phyloP scores from a whole-genome alignment of 768 basidiomycete species.

The Trametes villosa region DNA sequence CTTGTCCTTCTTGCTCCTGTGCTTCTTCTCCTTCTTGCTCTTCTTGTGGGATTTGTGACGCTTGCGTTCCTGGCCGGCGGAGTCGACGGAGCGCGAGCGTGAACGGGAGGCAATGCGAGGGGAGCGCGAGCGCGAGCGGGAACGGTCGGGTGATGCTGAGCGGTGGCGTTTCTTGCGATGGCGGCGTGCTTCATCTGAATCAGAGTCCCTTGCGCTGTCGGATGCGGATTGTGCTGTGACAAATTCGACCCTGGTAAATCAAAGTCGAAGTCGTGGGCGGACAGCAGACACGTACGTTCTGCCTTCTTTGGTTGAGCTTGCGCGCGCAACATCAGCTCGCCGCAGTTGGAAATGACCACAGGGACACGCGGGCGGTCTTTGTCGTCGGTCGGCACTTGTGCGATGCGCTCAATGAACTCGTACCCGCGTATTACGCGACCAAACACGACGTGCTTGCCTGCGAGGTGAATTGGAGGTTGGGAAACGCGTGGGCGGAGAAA shows the following conservation, averaged over 20 bases:
- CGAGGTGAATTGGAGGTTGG: not conserved
- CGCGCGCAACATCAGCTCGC: constrained; percentile 79
- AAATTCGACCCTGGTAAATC: not conserved
- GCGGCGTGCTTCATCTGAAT: constrained; percentile 23
- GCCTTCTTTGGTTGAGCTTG: constrained; percentile 26
- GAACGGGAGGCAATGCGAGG: constrained; percentile 14
- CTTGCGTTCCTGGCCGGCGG: constrained; percentile 28
- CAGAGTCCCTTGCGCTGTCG: constrained; percentile 13
- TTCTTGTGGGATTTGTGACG: constrained; percentile 35
- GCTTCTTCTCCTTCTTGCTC: constrained; percentile 30
- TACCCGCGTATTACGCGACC: constrained; percentile 60
- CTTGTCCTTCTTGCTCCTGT: constrained; percentile 12
- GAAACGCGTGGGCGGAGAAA: not conserved
- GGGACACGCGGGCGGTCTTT: constrained; percentile 74
- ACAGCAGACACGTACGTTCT: constrained; percentile 23
- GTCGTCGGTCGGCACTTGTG: constrained; percentile 68
- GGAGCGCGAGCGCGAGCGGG: constrained; percentile 11
- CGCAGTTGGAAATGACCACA: constrained; percentile 75
- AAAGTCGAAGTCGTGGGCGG: not conserved
- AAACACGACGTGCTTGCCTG: constrained; percentile 65
- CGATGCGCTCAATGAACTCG: constrained; percentile 61
- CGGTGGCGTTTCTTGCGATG: constrained; percentile 22
- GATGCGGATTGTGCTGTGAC: constrained; percentile 17
- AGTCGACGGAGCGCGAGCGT: constrained; percentile 14
- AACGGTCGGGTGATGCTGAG: constrained; percentile 19